These are phyloP conservation scores for Acacia confusa DNA, from an alignment of 306 rosid species.

Conservation along the genomic window DNA sequence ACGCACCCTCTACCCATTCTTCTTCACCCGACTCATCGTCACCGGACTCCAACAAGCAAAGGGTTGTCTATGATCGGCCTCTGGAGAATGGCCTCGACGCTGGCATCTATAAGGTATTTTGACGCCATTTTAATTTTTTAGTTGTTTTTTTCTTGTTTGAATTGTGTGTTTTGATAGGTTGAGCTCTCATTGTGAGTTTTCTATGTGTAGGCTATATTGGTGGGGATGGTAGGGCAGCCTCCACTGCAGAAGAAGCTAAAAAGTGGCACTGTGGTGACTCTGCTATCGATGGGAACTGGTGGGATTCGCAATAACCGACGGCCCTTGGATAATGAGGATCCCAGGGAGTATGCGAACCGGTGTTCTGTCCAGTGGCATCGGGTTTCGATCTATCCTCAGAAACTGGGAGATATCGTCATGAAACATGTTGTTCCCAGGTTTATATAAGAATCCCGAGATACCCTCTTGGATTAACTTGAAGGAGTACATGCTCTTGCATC, in stretches of 20 bases:
- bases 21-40: constrained; percentile 28
- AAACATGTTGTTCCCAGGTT: constrained; percentile 59
- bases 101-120: constrained; percentile 72
- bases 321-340: constrained; percentile 72
- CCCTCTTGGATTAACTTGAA: neutral
- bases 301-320: constrained; percentile 87
- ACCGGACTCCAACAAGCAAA: neutral
- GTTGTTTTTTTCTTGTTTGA: neutral
- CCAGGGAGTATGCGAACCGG: constrained; percentile 74
- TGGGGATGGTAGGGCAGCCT: constrained; percentile 79
- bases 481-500: neutral
- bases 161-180: neutral
- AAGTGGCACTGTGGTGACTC: constrained; percentile 62
- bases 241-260: constrained; percentile 81
- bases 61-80: constrained; percentile 30
- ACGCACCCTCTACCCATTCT: constrained; percentile 12
- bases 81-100: constrained; percentile 79
- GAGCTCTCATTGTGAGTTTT: neutral
- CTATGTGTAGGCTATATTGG: constrained; percentile 68
- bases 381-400: constrained; percentile 63
- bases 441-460: neutral
- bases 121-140: neutral
- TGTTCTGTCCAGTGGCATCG: constrained; percentile 89
- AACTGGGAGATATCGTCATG: constrained; percentile 52
- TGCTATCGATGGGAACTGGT: constrained; percentile 78